Conservation (phyloP, 768 basidiomycete genomes). For the Pisolithus microcarpus region DNA sequence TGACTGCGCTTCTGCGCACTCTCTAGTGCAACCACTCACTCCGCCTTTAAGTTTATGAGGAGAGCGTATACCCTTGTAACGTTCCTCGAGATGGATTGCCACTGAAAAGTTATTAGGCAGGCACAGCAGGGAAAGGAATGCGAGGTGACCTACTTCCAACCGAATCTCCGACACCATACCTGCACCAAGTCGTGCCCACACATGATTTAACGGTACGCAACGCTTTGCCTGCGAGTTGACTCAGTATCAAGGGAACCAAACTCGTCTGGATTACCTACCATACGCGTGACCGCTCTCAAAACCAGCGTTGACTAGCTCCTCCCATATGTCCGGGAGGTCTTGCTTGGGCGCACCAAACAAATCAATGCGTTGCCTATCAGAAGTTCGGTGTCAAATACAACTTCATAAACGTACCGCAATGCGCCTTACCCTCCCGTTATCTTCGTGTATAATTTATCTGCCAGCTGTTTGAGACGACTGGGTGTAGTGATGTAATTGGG, state of each 20-base stretch:
- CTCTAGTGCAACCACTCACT: slow-evolving; percentile 65
- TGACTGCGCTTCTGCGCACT: slow-evolving; percentile 71
- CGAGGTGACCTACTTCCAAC: slow-evolving; percentile 40
- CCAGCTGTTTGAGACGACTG: neutral
- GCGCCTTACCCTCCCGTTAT: slow-evolving; percentile 35
- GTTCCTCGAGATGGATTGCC: slow-evolving; percentile 62
- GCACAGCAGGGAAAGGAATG: neutral
- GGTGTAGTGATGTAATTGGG: neutral
- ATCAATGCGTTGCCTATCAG: slow-evolving; percentile 53
- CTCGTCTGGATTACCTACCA: slow-evolving; percentile 32
- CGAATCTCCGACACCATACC: slow-evolving; percentile 68
- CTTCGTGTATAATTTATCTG: slow-evolving; percentile 57
- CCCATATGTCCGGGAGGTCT: slow-evolving; percentile 64
- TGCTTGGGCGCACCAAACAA: slow-evolving; percentile 65
- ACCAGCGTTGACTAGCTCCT: slow-evolving; percentile 53
- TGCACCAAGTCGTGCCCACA: slow-evolving; percentile 67
- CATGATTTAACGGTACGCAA: slow-evolving; percentile 73
- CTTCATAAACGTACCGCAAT: no score
- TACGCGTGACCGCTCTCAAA: slow-evolving; percentile 77
- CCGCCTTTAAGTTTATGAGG: slow-evolving; percentile 78
- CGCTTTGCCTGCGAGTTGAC: slow-evolving; percentile 28
- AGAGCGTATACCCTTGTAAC: slow-evolving; percentile 61
- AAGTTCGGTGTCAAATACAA: neutral
- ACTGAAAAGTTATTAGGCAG: slow-evolving; percentile 24
- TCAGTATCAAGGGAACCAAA: neutral